phyloP scores from a whole-genome alignment of 2,329 filamentous ascomycete genomes.

The Volutella citrinella region DNA sequence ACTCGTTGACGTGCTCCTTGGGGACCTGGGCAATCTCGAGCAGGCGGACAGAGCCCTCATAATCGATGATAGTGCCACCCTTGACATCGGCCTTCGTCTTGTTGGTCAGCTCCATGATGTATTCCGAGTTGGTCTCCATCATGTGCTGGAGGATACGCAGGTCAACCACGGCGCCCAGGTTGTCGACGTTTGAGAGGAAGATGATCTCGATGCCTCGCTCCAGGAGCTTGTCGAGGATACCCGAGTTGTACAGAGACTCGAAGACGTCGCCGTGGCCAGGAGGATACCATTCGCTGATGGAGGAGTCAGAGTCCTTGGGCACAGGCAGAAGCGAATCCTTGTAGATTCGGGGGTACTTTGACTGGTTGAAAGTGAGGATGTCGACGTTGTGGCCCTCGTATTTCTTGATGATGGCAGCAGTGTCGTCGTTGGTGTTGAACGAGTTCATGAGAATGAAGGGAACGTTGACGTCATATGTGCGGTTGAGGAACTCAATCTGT shows the following conservation, averaged over 20 bases:
- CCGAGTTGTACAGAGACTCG: conserved; percentile 99
- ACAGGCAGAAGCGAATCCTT: conserved; percentile 98
- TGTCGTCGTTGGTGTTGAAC: conserved; percentile 99
- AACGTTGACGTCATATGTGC: conserved; percentile 94
- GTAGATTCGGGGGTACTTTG: conserved; percentile 93
- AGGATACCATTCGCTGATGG: conserved; percentile 97
- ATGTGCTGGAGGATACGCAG: conserved; percentile 99
- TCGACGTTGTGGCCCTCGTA: conserved; percentile 99
- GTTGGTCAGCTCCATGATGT: conserved; percentile 99
- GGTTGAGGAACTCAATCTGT: conserved; percentile 99
- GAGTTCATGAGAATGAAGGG: conserved; percentile 99
- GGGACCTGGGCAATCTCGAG: conserved; percentile 98
- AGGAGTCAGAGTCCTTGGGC: conserved; percentile 82
- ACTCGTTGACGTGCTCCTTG: conserved; percentile 99
- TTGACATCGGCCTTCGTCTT: conserved; percentile 99
- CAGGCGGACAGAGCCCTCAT: conserved; percentile 93
- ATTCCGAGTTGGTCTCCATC: conserved; percentile 94
- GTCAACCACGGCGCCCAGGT: conserved; percentile 95
- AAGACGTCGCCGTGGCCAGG: conserved; percentile 99
- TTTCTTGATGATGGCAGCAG: conserved; percentile 99
- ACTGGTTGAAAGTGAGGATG: conserved; percentile 99
- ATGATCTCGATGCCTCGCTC: conserved; percentile 95
- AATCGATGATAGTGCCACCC: conserved; percentile 99
- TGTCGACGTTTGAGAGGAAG: conserved; percentile 99
- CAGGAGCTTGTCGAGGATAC: conserved; percentile 93